These are phyloP conservation scores for Cubamyces lactineus DNA, from an alignment of 768 basidiomycete genomes.

Conservation along the genomic window DNA sequence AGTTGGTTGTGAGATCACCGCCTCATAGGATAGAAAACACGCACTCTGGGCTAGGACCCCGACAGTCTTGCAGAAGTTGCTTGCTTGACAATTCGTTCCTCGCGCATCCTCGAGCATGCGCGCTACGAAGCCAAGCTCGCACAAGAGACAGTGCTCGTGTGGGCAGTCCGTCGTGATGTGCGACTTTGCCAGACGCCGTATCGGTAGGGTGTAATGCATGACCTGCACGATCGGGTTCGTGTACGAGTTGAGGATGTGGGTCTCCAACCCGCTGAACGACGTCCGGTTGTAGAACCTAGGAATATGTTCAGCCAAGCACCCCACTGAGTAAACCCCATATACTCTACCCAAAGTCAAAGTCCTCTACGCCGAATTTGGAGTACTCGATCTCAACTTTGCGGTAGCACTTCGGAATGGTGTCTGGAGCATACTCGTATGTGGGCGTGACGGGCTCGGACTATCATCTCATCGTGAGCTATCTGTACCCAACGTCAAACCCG, in stretches of 20 bases:
- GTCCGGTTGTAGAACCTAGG: constrained; percentile 93
- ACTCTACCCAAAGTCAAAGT: constrained; percentile 94
- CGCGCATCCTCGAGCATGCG: constrained; percentile 95
- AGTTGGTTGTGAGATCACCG: neutral
- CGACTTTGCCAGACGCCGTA: constrained; percentile 83
- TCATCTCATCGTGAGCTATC: constrained; percentile 37
- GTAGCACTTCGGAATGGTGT: constrained; percentile 78
- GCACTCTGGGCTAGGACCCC: constrained; percentile 85
- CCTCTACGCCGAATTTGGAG: constrained; percentile 97
- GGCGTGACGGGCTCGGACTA: constrained; percentile 60
- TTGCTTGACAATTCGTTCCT: constrained; percentile 94
- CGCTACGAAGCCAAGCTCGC: constrained; percentile 92
- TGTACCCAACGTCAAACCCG: neutral
- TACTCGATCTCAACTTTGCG: constrained; percentile 97
- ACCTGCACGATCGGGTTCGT: constrained; percentile 90
- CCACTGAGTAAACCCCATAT: neutral
- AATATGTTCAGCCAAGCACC: neutral
- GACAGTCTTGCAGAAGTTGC: constrained; percentile 95
- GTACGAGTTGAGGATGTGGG: constrained; percentile 96
- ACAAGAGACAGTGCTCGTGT: constrained; percentile 90
- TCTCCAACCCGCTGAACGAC: constrained; percentile 87
- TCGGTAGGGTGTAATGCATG: constrained; percentile 81
- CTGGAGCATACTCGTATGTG: constrained; percentile 52
- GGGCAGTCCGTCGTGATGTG: constrained; percentile 90
- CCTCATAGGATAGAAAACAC: constrained; percentile 7